Evolutionary conservation across 345 rosid species (phyloP).

Genomic region (Aquilaria sinensis): DNA sequence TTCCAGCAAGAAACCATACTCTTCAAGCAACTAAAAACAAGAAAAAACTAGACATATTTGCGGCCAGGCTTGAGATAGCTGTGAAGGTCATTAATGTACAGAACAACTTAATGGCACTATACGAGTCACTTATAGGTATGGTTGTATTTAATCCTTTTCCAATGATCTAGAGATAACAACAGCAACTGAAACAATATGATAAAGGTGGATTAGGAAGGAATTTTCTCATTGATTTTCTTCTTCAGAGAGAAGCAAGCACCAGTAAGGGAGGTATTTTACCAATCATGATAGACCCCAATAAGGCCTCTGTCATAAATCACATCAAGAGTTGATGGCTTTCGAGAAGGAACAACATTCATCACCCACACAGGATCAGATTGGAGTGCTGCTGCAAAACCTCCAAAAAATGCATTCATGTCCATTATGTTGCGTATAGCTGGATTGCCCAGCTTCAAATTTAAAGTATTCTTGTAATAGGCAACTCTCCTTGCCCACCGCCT

Average conservation of each 20-base stretch:
- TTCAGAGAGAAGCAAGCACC: slow-evolving; percentile 1
- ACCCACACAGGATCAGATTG: slow-evolving; percentile 85
- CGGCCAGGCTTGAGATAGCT: too few species aligned
- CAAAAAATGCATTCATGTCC: slow-evolving; percentile 97
- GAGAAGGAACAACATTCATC: slow-evolving; percentile 90
- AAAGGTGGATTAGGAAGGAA: too few species aligned
- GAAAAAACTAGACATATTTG: too few species aligned
- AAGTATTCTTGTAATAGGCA: slow-evolving; percentile 61
- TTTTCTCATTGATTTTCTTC: background rate
- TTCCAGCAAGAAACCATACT: background rate
- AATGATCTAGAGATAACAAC: background rate
- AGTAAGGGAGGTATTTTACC: slow-evolving; percentile 36
- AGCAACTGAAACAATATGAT: background rate
- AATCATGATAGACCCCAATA: slow-evolving; percentile 80
- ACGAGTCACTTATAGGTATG: too few species aligned
- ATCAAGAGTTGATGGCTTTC: slow-evolving; percentile 66
- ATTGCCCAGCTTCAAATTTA: slow-evolving; percentile 67
- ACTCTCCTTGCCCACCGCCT: slow-evolving; percentile 86
- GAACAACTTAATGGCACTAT: too few species aligned
- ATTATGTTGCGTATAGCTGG: slow-evolving; percentile 70
- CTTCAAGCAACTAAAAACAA: background rate
- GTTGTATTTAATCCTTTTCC: background rate
- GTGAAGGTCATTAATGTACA: too few species aligned
- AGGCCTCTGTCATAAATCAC: slow-evolving; percentile 87
- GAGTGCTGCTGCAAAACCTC: slow-evolving; percentile 91